Base-by-base conservation (phyloP, 306 rosid species). In the Castanospermum australe region DNA sequence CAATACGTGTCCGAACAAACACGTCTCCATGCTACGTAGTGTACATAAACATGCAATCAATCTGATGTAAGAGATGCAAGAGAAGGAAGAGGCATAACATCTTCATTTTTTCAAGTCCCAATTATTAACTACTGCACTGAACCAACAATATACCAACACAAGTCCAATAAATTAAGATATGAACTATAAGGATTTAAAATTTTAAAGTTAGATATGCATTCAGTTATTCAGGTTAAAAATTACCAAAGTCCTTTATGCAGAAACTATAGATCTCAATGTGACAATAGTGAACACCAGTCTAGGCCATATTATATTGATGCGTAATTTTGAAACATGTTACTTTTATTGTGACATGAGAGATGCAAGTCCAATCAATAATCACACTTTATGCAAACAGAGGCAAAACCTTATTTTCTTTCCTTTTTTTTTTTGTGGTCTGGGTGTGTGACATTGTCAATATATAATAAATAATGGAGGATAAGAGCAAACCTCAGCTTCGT, bases 401-500 rank as follows among this genome's bases (percentile, higher is more conserved):
- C 18, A 79, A n/a, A 64, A 74, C 78, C 44, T 39, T 61, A n/a
- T 21, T 39, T 61, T 57, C 17, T 8, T 64, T 5, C 22, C 17
- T 25, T 73, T 54, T 42, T 32, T 18, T 75, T 52, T 14, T 42
- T 17, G 72, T 59, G 60, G 61, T 68, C 12, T 73, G 63, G 0
- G 33, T 8, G 64, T 1, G 76, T 79, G 57, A 4, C 64, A 45
- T 74, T 82, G 63, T 52, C 44, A 21, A 64, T 57, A 17, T 24
- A 57, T 64, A 73, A 64, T 28, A 73, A 48, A 55, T 24, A 38
- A 33, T 20, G 3, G 48, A 69, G 41, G 39, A 33, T 10, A 70
- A 87, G 39, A 59, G 76, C 84, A 73, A 67, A 95, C 99, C 99
- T 95, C 97, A 5, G 91, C 86, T 36, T 90, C 97, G 80, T 91